Base-by-base conservation (phyloP, 805 yeast genomes). In the Helenozyma rhizophorensis region DNA sequence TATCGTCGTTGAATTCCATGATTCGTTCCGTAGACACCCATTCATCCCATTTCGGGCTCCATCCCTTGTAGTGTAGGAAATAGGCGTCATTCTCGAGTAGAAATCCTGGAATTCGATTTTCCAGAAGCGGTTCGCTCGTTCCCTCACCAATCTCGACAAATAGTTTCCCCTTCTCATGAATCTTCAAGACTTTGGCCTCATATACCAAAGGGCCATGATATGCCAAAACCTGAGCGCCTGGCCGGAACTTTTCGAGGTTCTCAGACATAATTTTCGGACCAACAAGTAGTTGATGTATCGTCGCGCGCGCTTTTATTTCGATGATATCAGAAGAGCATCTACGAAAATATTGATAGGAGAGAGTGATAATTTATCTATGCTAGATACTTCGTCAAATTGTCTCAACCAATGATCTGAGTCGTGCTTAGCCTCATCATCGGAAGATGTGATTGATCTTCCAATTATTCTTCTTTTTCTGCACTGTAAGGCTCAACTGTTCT, bases 1-100 rank as follows among this genome's bases (percentile, higher is more conserved):
- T 87, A 43, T 82, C 95, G 19, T 76, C 80, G 30, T 72, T 83
- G 51, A 68, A 69, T 42, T 77, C 81, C 50, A 85, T 64, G 5
- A 90, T 72, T 22, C 97, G 62, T 24, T 76, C 79, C 6, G 60
- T 57, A 1, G 74, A 72, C 1, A 90, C 90, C 98, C 98, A 90
- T 57, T 90, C 98, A 54, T 90, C 97, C 96, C 96, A 90, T 37
- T 88, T 79, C 12, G 80, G 60, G 51, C 89, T 90, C 98, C 98
- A 90, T 3, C 98, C 97, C 46, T 81, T 83, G 58, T 90, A 90
- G 53, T 93, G 98, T 12, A 90, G 76, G 45, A 68, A 79, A 58
- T 78, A 89, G 19, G 78, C 51, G 28, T 55, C 45, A n/a, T 41
- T 36, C 4, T 50, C 56, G 6, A 45, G 36, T 22, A 57, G 40